Evolutionary conservation across 176 grass and related monocot genomes (phyloP).

Genomic region (Olyra latifolia): DNA sequence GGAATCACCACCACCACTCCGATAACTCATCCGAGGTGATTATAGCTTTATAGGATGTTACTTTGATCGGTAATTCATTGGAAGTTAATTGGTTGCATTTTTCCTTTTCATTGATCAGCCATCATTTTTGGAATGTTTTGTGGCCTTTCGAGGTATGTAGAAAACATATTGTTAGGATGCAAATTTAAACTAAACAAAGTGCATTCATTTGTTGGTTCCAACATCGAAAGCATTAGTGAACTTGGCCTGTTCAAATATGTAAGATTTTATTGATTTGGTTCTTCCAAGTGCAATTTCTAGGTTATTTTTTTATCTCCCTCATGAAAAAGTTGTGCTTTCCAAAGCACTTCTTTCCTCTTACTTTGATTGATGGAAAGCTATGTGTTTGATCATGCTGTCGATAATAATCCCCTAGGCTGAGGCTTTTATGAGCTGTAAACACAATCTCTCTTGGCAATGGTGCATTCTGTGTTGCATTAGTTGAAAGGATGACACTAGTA

Average conservation of each 20-base stretch:
- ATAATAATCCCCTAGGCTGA: conserved; percentile 18
- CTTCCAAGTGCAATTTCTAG: not conserved
- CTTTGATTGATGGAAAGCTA: conserved; percentile 29
- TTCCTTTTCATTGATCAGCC: not conserved
- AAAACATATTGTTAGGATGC: not conserved
- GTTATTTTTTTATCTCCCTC: conserved; percentile 7
- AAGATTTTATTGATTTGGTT: not conserved
- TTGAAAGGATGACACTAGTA: conserved; percentile 6
- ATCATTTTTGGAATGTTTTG: not conserved
- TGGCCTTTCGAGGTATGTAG: not conserved
- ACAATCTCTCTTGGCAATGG: conserved; percentile 52
- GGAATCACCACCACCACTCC: conserved; percentile 48
- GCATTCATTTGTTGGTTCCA: no score
- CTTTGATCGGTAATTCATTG: not conserved
- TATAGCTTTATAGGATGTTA: not conserved
- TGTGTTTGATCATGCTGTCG: conserved; percentile 29
- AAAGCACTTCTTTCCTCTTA: conserved; percentile 26
- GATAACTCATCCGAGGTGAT: conserved; percentile 93
- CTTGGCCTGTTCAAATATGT: not conserved
- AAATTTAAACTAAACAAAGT: not conserved
- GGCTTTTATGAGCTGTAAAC: conserved; percentile 33
- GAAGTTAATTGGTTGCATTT: not conserved
- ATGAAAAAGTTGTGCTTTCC: conserved; percentile 27
- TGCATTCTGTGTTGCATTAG: conserved; percentile 37
- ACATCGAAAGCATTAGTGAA: not conserved